Evolutionary conservation across 2,329 filamentous ascomycete species (phyloP).

Genomic region (Fusarium hainanense): DNA sequence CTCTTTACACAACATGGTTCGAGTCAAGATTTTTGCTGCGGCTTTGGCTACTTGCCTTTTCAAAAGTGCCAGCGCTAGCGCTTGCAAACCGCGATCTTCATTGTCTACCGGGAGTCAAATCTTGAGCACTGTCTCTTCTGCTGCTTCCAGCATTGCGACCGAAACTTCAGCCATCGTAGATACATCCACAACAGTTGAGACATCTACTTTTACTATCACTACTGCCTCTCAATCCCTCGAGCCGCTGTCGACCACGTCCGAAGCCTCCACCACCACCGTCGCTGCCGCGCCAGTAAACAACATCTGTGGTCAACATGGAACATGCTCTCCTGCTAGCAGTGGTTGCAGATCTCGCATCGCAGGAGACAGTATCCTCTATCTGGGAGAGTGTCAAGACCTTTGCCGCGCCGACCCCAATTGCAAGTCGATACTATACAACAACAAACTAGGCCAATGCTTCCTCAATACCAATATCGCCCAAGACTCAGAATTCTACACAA

Average conservation of each 20-base stretch:
- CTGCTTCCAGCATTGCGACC: not conserved
- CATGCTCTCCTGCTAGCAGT: not conserved
- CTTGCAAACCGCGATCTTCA: not conserved
- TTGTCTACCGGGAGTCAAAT: not conserved
- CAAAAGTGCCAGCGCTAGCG: not conserved
- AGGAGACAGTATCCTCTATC: not conserved
- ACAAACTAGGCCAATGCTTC: not conserved
- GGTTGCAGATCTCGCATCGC: not conserved
- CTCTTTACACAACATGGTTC: not conserved
- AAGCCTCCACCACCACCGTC: not conserved
- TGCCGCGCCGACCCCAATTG: not conserved
- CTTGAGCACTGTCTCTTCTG: not conserved
- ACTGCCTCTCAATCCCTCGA: not conserved
- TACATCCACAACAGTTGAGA: not conserved
- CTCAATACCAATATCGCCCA: not conserved
- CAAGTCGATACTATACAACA: not conserved
- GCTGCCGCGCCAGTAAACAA: not conserved
- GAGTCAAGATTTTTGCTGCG: not conserved
- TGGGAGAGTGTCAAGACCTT: not conserved
- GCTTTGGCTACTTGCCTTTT: not conserved
- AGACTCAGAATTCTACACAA: not conserved
- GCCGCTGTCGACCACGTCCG: not conserved
- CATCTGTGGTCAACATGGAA: not conserved
- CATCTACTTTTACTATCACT: not conserved
- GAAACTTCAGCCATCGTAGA: not conserved